Conservation (phyloP, 345 rosid genomes). For the Hibiscus trionum region DNA sequence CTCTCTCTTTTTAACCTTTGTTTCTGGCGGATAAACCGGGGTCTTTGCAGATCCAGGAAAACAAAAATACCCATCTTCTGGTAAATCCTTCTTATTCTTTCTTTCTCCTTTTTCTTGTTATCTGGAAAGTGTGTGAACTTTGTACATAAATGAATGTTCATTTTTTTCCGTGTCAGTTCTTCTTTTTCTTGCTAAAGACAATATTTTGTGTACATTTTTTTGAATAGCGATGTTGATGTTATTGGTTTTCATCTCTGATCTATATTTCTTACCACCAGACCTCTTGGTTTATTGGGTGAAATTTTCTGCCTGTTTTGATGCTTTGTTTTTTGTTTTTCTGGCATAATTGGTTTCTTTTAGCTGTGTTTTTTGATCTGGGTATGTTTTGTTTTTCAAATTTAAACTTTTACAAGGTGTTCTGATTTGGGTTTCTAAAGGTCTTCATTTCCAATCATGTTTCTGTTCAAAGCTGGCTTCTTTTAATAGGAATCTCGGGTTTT, state of each 20-base stretch:
- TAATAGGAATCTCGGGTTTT: not conserved
- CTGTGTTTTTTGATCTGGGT: conserved; percentile 8
- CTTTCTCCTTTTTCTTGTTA: not conserved
- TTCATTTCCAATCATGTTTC: conserved; percentile 11
- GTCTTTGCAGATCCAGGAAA: conserved; percentile 6
- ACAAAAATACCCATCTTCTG: conserved; percentile 1
- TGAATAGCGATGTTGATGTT: not conserved
- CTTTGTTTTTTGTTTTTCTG: not conserved
- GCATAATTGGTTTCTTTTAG: not conserved
- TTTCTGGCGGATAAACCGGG: conserved; percentile 18
- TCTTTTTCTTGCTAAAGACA: not conserved
- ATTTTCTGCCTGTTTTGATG: not conserved
- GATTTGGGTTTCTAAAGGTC: conserved; percentile 2
- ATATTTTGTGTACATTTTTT: not conserved
- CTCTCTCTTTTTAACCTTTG: conserved; percentile 6
- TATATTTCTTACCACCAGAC: not conserved
- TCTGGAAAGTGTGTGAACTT: not conserved
- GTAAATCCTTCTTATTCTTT: conserved; percentile 8
- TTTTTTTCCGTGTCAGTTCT: not conserved
- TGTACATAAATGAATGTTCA: not conserved
- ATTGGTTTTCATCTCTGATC: not conserved
- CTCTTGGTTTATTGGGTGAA: not conserved
- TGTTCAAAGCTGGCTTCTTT: not conserved
- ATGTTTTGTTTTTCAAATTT: not conserved
- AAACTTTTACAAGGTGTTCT: not conserved